These are phyloP conservation scores for Capillidium rhysosporum DNA, from an alignment of 371 early-diverging fungal genomes.

Conservation along the genomic window DNA sequence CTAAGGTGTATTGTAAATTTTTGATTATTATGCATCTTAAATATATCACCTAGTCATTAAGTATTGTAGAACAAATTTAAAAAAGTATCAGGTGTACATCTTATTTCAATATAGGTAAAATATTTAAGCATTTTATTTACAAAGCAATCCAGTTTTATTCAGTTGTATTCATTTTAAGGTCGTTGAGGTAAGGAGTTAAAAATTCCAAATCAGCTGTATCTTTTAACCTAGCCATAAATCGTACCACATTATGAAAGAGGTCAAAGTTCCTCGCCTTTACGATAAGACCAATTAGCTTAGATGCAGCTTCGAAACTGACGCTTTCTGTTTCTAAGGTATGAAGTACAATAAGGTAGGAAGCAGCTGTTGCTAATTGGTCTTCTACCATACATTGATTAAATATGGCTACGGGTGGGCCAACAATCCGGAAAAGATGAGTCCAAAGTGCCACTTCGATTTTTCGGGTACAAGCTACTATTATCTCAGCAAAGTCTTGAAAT, in stretches of 20 bases:
- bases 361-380: conserved; percentile 54
- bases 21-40: too few relatives aligned
- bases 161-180: background rate
- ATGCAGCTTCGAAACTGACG: background rate
- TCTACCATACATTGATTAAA: conserved; percentile 56
- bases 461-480: conserved; percentile 71
- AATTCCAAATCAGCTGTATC: background rate
- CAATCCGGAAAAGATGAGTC: conserved; percentile 61
- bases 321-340: conserved; percentile 45
- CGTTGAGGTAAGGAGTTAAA: background rate
- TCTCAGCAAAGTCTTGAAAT: conserved; percentile 53
- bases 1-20: too few relatives aligned
- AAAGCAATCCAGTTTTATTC: too few relatives aligned
- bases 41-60: too few relatives aligned
- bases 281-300: background rate
- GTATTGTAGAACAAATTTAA: too few relatives aligned
- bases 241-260: background rate
- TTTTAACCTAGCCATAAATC: background rate
- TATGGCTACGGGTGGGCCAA: conserved; percentile 52
- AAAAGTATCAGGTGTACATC: too few relatives aligned
- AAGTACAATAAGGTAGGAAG: conserved; percentile 63
- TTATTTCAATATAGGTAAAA: too few relatives aligned
- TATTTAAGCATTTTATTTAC: too few relatives aligned
- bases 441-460: conserved; percentile 82
- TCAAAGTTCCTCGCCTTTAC: background rate